Evolutionary conservation across 306 rosid species (phyloP).

Genomic region (Inga laurina): DNA sequence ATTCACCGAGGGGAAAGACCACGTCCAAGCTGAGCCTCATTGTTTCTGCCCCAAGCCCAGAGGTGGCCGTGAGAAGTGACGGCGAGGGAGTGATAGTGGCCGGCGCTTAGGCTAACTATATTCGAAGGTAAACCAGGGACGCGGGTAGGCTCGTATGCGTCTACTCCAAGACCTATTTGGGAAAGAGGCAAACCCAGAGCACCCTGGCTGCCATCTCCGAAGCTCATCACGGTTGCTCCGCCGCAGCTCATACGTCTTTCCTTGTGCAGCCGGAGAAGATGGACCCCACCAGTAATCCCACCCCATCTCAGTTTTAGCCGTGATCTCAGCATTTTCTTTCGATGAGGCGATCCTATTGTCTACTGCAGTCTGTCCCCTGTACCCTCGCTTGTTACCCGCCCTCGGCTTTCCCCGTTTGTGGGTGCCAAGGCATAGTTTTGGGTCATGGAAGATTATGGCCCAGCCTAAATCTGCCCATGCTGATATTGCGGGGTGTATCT

Average conservation of each 20-base stretch:
- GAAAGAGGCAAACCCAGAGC: conserved; percentile 77
- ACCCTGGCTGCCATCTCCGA: conserved; percentile 86
- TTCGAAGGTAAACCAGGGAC: conserved; percentile 64
- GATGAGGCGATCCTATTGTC: neutral
- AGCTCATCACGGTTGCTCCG: conserved; percentile 65
- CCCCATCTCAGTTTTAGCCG: conserved; percentile 6
- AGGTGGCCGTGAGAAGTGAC: conserved; percentile 58
- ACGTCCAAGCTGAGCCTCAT: conserved; percentile 85
- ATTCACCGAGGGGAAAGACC: conserved; percentile 55
- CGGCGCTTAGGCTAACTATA: conserved; percentile 55
- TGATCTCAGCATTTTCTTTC: conserved; percentile 39
- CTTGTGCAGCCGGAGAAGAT: neutral
- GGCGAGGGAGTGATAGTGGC: conserved; percentile 91
- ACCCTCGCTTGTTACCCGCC: neutral
- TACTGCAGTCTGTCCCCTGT: neutral
- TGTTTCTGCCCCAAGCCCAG: conserved; percentile 95
- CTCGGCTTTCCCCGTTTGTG: neutral
- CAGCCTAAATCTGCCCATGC: neutral
- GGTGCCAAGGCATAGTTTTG: neutral
- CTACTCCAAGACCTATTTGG: conserved; percentile 50
- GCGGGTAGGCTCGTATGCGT: conserved; percentile 74
- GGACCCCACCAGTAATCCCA: conserved; percentile 2
- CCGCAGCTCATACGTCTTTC: conserved; percentile 54
- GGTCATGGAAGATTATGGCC: neutral
- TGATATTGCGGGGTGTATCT: no score